Base-by-base conservation (phyloP, 495 filamentous ascomycete species). In the Aspergillus hancockii region DNA sequence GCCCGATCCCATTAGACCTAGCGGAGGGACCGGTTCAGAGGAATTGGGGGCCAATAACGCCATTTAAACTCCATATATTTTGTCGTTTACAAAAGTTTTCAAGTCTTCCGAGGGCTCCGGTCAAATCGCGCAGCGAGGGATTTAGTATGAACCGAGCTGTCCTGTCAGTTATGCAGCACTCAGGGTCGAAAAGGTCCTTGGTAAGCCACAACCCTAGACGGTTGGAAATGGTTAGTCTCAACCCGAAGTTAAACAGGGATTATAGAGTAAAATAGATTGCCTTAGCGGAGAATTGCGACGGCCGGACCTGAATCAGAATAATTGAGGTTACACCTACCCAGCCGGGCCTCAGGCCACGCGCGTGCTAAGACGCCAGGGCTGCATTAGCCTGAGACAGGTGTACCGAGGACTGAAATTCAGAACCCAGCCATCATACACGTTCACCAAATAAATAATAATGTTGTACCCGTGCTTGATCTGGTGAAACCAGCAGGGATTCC, bases 381-480 rank as follows among this genome's bases (percentile, higher is more conserved):
- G 50, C 30, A 19, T 52, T 52, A 38, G 50, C 34, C 31, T 52
- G 30, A 52, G 31, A 52, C 50, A 52, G 34, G 2, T 19, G 22
- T 8, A 36, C 21, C n/a, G 28, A 52, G 6, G 21, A 13, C 31
- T 30, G 30, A 52, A 22, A 52, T 52, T 38, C 13, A 22, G 30
- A 38, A 32, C 50, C 34, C 13, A 36, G 34, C 8, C 8, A 36
- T 5, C 9, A 12, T 12, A 5, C 34, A n/a, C n/a, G n/a, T 14
- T 10, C 34, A 18, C 22, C n/a, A 14, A 52, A 36, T 52, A 38
- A 52, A 52, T 38, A 36, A 52, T 52, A 38, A 52, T 52, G 22
- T 21, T n/a, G n/a, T 13, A 23, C 6, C 41, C 50, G 2, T n/a
- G 23, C 16, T 23, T n/a, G n/a, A n/a, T 51, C 25, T 51, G 9